phyloP scores from a whole-genome alignment of 2,329 filamentous ascomycete genomes.

The Neospermospora avenae region DNA sequence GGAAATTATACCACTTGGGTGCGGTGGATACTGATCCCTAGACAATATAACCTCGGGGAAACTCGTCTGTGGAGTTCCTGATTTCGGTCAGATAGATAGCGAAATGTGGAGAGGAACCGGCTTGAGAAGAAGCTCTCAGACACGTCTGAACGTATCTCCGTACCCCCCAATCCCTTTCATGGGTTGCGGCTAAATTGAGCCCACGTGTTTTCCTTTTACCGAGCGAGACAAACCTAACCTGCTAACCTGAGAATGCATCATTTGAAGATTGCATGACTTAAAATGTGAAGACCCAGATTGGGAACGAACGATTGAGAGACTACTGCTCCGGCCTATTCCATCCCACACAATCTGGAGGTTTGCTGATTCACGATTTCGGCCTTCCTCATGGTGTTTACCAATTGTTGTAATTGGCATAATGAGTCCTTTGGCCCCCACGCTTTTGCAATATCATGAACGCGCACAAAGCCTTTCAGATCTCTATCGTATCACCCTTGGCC shows the following conservation, averaged over 20 bases:
- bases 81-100: not conserved
- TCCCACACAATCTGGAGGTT: not conserved
- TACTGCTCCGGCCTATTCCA: not conserved
- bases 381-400: not conserved
- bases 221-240: not conserved
- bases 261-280: not conserved
- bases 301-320: not conserved
- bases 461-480: not conserved
- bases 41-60: not conserved
- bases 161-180: not conserved
- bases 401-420: not conserved
- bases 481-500: not conserved
- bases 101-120: not conserved
- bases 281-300: not conserved
- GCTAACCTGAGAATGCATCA: not conserved
- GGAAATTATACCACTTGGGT: not conserved
- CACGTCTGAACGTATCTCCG: conserved; percentile 3
- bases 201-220: not conserved
- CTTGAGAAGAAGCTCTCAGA: not conserved
- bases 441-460: not conserved
- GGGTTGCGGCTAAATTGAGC: not conserved
- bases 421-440: conserved; percentile 5
- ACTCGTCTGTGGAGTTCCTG: not conserved
- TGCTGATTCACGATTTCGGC: not conserved
- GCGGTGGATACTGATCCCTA: not conserved